Evolutionary conservation across 2,329 filamentous ascomycete genomes (phyloP).

Genomic region (Scedosporium aurantiacum): DNA sequence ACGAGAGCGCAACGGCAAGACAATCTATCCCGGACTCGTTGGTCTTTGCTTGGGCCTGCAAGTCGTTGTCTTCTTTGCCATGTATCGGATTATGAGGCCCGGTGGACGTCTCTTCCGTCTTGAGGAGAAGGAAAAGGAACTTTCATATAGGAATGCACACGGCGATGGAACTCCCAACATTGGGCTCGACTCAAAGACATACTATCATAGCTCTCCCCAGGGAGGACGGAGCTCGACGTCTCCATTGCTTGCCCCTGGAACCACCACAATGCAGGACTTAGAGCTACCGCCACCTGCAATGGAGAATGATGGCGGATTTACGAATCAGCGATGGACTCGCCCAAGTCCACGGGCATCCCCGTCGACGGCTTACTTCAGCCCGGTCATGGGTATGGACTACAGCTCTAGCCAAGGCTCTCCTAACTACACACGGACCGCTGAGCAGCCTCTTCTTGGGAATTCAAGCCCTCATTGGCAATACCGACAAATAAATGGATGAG

Average conservation of each 20-base stretch:
- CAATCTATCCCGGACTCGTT: slow-evolving; percentile 9
- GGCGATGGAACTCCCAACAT: slow-evolving; percentile 7
- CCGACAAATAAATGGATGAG: too few relatives aligned
- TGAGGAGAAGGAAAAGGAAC: slow-evolving; percentile 9
- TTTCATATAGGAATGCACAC: slow-evolving; percentile 14
- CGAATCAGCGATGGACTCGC: too few relatives aligned
- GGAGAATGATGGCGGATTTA: not conserved
- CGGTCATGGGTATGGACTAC: too few relatives aligned
- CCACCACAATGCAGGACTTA: not conserved
- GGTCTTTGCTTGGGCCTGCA: slow-evolving; percentile 8
- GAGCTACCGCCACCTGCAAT: not conserved
- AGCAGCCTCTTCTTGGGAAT: too few relatives aligned
- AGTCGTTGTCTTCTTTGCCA: slow-evolving; percentile 7
- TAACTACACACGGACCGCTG: too few relatives aligned
- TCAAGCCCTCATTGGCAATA: too few relatives aligned
- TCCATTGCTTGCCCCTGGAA: not conserved
- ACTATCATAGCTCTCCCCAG: not conserved
- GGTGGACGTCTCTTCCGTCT: slow-evolving; percentile 9
- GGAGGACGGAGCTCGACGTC: not conserved
- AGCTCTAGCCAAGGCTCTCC: too few relatives aligned
- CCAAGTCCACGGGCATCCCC: too few relatives aligned
- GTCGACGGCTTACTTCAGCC: too few relatives aligned
- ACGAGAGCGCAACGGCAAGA: slow-evolving; percentile 6
- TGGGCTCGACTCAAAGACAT: not conserved
- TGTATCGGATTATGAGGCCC: slow-evolving; percentile 9